A percentile compares a stretch with the other conserved stretches of the same genome.
Conservation (phyloP, 495 filamentous ascomycete genomes). For the Copromyces sp. region DNA sequence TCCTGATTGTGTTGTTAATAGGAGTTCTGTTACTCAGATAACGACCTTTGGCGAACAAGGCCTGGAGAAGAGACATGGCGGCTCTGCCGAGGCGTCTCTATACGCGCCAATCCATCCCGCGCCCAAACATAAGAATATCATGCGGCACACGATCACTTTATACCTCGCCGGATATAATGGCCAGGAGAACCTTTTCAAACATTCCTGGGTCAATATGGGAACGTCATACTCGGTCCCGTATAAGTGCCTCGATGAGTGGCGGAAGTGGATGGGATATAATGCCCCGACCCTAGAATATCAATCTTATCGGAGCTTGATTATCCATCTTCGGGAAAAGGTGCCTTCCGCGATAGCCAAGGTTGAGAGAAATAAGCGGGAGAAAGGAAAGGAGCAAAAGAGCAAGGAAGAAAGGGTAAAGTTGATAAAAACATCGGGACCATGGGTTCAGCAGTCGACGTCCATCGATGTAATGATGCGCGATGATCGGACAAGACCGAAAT, state of each 20-base stretch:
- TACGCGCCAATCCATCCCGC: not conserved
- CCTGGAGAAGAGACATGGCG: not conserved
- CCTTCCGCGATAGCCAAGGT: accelerated
- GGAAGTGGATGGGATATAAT: not conserved
- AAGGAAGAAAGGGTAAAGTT: too few species aligned
- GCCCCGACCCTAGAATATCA: not conserved
- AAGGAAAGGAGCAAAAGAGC: not conserved
- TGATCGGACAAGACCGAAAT: too few species aligned
- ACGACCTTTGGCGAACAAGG: accelerated
- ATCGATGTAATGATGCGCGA: too few species aligned
- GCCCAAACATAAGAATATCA: not conserved
- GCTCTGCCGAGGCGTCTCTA: not conserved
- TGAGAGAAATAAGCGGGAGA: not conserved
- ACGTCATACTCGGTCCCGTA: not conserved
- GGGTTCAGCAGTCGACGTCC: too few species aligned
- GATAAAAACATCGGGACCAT: too few species aligned
- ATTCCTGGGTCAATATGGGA: not conserved
- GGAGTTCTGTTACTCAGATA: not conserved
- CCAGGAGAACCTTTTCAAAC: not conserved
- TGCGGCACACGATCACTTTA: too few species aligned
- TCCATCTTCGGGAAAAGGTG: not conserved
- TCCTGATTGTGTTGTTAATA: not conserved
- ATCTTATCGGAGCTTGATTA: not conserved
- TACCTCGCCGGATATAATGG: not conserved
- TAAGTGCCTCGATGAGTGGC: not conserved